Conservation (phyloP, 2,329 filamentous ascomycete genomes). For the Metarhizium robertsii region DNA sequence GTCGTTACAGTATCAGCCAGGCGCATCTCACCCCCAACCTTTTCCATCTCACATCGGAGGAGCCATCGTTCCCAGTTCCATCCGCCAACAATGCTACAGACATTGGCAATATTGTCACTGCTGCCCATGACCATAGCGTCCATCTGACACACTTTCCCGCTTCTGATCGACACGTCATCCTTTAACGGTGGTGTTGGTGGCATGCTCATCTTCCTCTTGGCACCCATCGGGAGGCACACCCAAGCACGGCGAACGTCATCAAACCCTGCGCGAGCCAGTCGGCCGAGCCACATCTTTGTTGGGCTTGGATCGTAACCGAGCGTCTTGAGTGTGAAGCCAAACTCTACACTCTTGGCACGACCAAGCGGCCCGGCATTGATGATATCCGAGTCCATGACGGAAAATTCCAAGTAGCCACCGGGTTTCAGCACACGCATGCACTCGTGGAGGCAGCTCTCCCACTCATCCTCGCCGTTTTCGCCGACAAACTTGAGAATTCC, state of each 20-base stretch:
- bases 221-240: slow-evolving; percentile 79
- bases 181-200: slow-evolving; percentile 20
- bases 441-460: slow-evolving; percentile 75
- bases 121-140: slow-evolving; percentile 58
- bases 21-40: slow-evolving; percentile 55
- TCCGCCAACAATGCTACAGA: slow-evolving; percentile 74
- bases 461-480: slow-evolving; percentile 69
- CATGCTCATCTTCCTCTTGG: slow-evolving; percentile 24
- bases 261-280: slow-evolving; percentile 69
- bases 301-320: slow-evolving; percentile 82
- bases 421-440: slow-evolving; percentile 89
- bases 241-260: slow-evolving; percentile 73
- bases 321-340: slow-evolving; percentile 80
- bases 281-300: slow-evolving; percentile 69
- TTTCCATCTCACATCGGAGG: slow-evolving; percentile 78
- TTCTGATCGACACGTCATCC: slow-evolving; percentile 29
- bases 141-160: slow-evolving; percentile 38
- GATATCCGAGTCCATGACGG: slow-evolving; percentile 81
- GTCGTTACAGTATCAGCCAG: slow-evolving; percentile 43
- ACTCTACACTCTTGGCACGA: slow-evolving; percentile 80
- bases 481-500: slow-evolving; percentile 67
- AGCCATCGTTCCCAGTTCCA: slow-evolving; percentile 98
- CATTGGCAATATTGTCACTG: slow-evolving; percentile 60
- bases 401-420: slow-evolving; percentile 86
- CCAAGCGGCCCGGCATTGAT: slow-evolving; percentile 73